Conservation (phyloP, 441 rosid species). For the Pelargonium myrrhifolium region DNA sequence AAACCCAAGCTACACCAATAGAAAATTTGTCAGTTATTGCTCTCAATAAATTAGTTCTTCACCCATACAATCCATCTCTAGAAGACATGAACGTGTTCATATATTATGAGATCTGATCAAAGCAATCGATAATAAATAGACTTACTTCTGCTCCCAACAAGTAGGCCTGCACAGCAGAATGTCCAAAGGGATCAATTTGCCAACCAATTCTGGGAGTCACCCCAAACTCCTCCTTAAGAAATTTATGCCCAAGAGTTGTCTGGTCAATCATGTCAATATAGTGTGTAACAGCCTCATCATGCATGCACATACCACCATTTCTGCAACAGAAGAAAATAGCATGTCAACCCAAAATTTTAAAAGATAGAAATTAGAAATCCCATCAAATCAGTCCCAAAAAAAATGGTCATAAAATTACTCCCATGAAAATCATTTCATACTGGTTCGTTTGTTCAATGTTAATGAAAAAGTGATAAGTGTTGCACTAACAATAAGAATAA, state of each 20-base stretch:
- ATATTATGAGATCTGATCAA: not conserved
- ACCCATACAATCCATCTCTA: not conserved
- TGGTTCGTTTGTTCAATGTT: not conserved
- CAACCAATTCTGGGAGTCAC: constrained; percentile 97
- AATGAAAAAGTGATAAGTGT: not conserved
- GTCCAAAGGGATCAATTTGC: constrained; percentile 99
- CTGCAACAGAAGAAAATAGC: constrained; percentile 27
- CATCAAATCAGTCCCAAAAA: not conserved
- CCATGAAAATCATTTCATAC: not conserved
- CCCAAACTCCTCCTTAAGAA: constrained; percentile 66
- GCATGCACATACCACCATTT: constrained; percentile 99
- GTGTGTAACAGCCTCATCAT: constrained; percentile 91
- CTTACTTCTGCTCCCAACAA: constrained; percentile 84
- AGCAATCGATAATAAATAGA: not conserved
- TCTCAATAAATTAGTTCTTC: not conserved
- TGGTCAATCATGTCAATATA: constrained; percentile 99
- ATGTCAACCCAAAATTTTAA: not conserved
- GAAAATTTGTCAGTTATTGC: not conserved
- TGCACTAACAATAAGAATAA: not conserved
- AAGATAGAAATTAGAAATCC: not conserved
- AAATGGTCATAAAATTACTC: not conserved
- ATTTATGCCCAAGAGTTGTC: constrained; percentile 88
- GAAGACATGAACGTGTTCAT: not conserved
- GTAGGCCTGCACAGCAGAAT: constrained; percentile 98
- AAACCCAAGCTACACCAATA: constrained; percentile 66